Percentiles rank a stretch among this genome's conserved stretches.
Evolutionary conservation across 2,329 filamentous ascomycete genomes (phyloP).

Genomic region (Ophiostoma australiae): DNA sequence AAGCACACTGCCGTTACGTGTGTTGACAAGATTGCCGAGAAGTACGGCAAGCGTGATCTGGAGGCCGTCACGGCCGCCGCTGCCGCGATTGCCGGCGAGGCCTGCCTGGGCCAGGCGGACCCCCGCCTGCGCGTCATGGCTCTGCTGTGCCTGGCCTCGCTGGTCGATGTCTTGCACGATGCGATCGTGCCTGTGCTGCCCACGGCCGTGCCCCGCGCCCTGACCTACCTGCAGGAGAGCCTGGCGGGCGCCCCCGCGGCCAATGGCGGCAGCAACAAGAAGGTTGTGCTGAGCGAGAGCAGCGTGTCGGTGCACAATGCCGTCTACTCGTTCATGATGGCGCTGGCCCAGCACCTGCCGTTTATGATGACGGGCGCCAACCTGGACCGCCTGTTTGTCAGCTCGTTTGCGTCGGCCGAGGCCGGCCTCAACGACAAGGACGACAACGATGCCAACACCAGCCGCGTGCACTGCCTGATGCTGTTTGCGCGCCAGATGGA

Average conservation of each 20-base stretch:
- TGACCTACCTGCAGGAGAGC: slow-evolving; percentile 65
- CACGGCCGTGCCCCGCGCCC: slow-evolving; percentile 63
- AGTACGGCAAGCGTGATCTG: slow-evolving; percentile 88
- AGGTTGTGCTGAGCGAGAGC: neutral
- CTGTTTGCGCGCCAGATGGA: slow-evolving; percentile 74
- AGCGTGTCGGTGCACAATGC: slow-evolving; percentile 68
- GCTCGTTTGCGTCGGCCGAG: slow-evolving; percentile 68
- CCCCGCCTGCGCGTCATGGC: slow-evolving; percentile 72
- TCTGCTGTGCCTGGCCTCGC: slow-evolving; percentile 81
- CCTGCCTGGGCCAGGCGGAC: slow-evolving; percentile 72
- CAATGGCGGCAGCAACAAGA: neutral
- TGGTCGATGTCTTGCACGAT: slow-evolving; percentile 82
- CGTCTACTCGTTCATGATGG: slow-evolving; percentile 71
- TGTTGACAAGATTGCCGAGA: slow-evolving; percentile 87
- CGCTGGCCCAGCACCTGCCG: slow-evolving; percentile 75
- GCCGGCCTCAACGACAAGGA: slow-evolving; percentile 53
- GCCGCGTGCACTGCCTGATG: slow-evolving; percentile 63
- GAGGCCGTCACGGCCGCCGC: slow-evolving; percentile 71
- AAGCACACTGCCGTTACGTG: slow-evolving; percentile 84
- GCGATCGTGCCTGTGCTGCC: slow-evolving; percentile 80
- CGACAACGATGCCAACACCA: slow-evolving; percentile 58
- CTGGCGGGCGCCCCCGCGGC: slow-evolving; percentile 46
- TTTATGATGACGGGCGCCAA: slow-evolving; percentile 80
- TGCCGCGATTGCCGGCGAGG: slow-evolving; percentile 66
- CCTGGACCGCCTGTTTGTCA: slow-evolving; percentile 64